Evolutionary conservation across 257 asterid genomes (phyloP), one percentile per base, ranked within the genome.

Genomic region (Scutellaria baicalensis): DNA sequence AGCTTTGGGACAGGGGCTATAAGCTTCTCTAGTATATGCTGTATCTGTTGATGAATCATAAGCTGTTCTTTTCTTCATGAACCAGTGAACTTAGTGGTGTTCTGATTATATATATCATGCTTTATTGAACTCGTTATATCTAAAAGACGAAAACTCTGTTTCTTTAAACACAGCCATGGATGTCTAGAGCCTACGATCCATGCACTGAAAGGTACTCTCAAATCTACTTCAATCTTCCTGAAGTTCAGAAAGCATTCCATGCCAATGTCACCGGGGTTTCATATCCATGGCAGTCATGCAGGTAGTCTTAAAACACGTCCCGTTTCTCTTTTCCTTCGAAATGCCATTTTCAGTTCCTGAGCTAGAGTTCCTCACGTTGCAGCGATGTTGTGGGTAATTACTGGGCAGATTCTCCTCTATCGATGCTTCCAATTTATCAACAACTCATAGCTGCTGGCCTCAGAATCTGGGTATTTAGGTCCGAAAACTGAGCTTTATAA

Each of bases 381-480:
- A 94, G 99, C 18, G 95, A 91, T 64, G 45, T 82, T 42, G 93
- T 94, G 17, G 96, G 97, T 54, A 51, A 80, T 72, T 72, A 85
- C 75, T 94, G 99, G 99, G 82, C 80, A 1, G 98, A 94, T 82
- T 80, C 99, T 70, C 99, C 99, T 61, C 64, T 78, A 9, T 89
- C 99, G 71, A 79, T 92, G 93, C 98, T 94, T 78, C 98, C 99
- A 0, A 86, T 92, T 66, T 94, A 94, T 81, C 81, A 87, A 70
- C 96, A 91, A 80, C 78, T 94, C 18, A 89, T 89, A 47, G 84
- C 87, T n/a, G 93, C 92, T 47, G 97, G 98, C 62, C 54, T 89
- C 69, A 78, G 92, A 83, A 88, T 91, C 66, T 94, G 99, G 99
- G 99, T 94, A 51, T 91, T 81, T 75, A 94, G 99, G 99, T 94